Base-by-base conservation (phyloP, 495 filamentous ascomycete genomes). In the Cercophora sp. region DNA sequence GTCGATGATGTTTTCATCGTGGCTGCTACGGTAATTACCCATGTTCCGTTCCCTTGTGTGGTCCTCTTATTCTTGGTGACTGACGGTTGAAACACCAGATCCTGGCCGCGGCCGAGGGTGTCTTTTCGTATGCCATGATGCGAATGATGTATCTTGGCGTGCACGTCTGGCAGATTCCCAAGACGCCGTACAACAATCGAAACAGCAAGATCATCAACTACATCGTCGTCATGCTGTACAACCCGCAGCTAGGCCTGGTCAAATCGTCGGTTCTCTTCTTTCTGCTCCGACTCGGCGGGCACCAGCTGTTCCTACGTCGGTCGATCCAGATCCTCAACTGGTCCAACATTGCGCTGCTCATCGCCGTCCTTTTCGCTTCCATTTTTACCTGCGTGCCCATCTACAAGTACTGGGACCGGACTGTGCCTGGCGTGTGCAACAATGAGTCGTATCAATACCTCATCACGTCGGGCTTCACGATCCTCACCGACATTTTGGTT, bases 261-360 rank as follows among this genome's bases (percentile, higher is more conserved):
- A 80, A 81, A 51, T 44, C 75, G 0, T 81, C 79, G 0, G 70
- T 80, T 35, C 63, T 82, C 19, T 16, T 76, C 34, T 80, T 82
- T 54, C 67, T 81, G 19, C 67, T 69, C 29, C 76, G 79, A 11
- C 67, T 82, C 0, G 72, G 53, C 6, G 58, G 61, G 1, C 55
- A 59, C 27, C 47, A 57, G 42, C 41, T 24, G 5, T 10, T 11
- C 3, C 48, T 64, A 0, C 69, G 71, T 2, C 51, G 55, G 25
- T 51, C 69, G 2, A 70, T 79, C 31, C 70, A 71, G 36, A 51
- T 51, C 20, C 63, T 79, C 13, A 64, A 76, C 41, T 59, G 40
- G 5, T 50, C 75, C 15, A 76, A 78, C 32, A 57, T 73, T 13
- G 62, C 55, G 0, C 70, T 79, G 24, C 70, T 73, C 44, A 35